These are phyloP conservation scores for Ilyonectria sp. DNA, from an alignment of 2,329 filamentous ascomycete genomes.

Conservation along the genomic window DNA sequence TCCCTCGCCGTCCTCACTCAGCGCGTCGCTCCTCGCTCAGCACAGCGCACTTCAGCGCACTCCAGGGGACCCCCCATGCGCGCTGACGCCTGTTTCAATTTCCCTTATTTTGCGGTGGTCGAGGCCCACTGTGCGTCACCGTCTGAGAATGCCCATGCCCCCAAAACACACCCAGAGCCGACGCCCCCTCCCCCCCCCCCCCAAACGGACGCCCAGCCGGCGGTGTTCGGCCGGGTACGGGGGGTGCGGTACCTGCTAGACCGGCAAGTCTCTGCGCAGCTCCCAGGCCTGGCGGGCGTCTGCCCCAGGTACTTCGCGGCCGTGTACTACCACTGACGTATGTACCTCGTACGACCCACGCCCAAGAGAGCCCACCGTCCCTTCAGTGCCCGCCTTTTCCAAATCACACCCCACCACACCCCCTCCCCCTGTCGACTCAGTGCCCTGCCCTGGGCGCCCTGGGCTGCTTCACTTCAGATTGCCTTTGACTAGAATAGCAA, in stretches of 20 bases:
- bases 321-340: conserved; percentile 49
- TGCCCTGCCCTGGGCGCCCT: conserved; percentile 49
- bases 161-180: background rate
- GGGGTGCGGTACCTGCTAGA: background rate
- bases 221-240: conserved; percentile 24
- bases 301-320: conserved; percentile 45
- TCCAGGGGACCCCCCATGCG: conserved; percentile 35
- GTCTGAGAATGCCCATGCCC: conserved; percentile 6
- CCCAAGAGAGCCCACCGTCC: conserved; percentile 27
- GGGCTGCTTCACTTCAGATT: conserved; percentile 53
- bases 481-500: conserved; percentile 50
- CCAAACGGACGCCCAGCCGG: conserved; percentile 13
- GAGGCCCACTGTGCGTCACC: conserved; percentile 41
- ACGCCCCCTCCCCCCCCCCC: background rate
- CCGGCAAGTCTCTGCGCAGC: background rate
- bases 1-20: conserved; percentile 1
- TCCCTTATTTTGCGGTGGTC: conserved; percentile 37
- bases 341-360: conserved; percentile 46
- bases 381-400: conserved; percentile 34
- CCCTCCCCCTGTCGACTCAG: conserved; percentile 41
- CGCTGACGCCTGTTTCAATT: conserved; percentile 47
- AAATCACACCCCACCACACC: conserved; percentile 12
- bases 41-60: conserved; percentile 16
- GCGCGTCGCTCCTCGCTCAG: conserved; percentile 4
- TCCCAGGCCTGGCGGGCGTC: conserved; percentile 4